Evolutionary conservation across 441 rosid genomes (phyloP).

Genomic region (Erodium texanum): DNA sequence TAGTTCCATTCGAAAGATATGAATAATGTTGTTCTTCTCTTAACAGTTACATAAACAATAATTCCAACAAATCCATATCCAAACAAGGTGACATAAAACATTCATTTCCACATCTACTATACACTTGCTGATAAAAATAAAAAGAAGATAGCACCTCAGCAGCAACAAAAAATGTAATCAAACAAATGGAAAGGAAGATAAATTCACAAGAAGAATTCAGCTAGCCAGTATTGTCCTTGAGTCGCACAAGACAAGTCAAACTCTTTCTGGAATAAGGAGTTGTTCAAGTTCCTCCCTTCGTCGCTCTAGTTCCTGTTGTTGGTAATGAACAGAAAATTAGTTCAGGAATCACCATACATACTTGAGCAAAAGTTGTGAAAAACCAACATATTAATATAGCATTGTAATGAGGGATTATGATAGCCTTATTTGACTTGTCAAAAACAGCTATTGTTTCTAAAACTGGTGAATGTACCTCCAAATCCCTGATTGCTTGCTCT

Average conservation of each 20-base stretch:
- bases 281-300: background rate
- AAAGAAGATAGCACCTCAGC: too few species aligned
- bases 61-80: too few species aligned
- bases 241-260: background rate
- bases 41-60: too few species aligned
- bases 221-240: background rate
- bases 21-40: too few species aligned
- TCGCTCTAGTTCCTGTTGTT: background rate
- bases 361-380: too few species aligned
- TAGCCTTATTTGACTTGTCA: background rate
- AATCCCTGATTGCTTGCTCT: background rate
- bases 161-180: background rate
- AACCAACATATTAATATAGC: too few species aligned
- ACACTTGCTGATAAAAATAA: background rate
- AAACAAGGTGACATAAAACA: too few species aligned
- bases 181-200: background rate
- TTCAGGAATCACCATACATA: background rate
- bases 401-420: too few species aligned
- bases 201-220: background rate
- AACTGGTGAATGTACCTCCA: background rate
- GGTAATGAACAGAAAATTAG: background rate
- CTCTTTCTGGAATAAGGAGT: background rate
- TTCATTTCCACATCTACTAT: background rate
- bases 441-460: background rate
- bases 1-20: too few species aligned